Evolutionary conservation across 371 early-diverging fungal genomes (phyloP).

Genomic region (Encephalitozoon cuniculi): DNA sequence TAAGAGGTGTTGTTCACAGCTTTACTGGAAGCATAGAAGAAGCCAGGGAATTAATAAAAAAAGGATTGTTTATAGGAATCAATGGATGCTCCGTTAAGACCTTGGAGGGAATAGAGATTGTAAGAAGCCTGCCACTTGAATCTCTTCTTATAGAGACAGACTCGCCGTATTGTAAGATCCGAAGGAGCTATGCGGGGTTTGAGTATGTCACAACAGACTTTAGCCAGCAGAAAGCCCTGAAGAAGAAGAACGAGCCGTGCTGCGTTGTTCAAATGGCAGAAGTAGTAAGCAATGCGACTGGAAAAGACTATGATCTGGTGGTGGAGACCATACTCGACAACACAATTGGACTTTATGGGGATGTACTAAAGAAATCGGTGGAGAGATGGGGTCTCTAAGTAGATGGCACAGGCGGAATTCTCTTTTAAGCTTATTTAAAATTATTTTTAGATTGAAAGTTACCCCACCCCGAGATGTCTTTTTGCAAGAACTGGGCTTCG

Average conservation of each 20-base stretch:
- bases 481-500: constrained; percentile 34
- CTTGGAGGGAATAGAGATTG: constrained; percentile 69
- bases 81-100: constrained; percentile 90
- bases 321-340: constrained; percentile 13
- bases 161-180: constrained; percentile 72
- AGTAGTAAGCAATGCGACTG: constrained; percentile 50
- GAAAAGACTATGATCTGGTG: constrained; percentile 17
- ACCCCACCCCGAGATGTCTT: constrained; percentile 10
- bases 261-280: constrained; percentile 50
- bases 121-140: constrained; percentile 71
- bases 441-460: constrained; percentile 6
- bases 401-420: neutral
- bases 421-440: neutral
- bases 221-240: constrained; percentile 7
- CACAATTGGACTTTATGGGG: constrained; percentile 38
- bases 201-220: constrained; percentile 60
- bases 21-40: constrained; percentile 76
- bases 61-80: constrained; percentile 82
- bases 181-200: constrained; percentile 71
- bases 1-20: constrained; percentile 78
- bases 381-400: neutral
- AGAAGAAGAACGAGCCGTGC: constrained; percentile 56
- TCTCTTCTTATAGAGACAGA: constrained; percentile 79
- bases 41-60: constrained; percentile 64
- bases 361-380: neutral